phyloP scores from a whole-genome alignment of 1,139 yeast genomes.

The Kodamaea ohmeri region DNA sequence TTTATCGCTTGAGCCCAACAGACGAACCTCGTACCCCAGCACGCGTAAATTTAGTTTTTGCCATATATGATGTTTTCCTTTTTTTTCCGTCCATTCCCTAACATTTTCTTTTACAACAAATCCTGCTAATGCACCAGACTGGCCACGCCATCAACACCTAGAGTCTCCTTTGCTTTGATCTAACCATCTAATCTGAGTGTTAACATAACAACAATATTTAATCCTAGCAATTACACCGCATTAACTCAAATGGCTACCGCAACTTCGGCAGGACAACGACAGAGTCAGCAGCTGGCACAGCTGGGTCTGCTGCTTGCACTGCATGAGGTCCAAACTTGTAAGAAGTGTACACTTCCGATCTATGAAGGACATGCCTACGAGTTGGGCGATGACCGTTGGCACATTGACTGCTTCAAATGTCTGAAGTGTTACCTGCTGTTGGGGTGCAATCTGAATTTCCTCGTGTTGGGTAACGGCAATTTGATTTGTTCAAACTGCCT shows the following conservation, averaged over 20 bases:
- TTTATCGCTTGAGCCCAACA: too few species aligned
- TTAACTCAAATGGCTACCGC: constrained; percentile 2
- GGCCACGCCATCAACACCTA: constrained; percentile 6
- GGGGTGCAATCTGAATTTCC: constrained; percentile 84
- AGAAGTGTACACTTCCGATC: constrained; percentile 47
- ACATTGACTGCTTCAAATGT: constrained; percentile 86
- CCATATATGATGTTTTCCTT: constrained; percentile 1
- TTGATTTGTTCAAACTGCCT: constrained; percentile 89
- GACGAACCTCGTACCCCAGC: background rate
- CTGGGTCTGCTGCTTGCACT: constrained; percentile 7
- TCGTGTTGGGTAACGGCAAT: constrained; percentile 90
- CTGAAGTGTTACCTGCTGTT: constrained; percentile 74
- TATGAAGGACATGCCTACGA: constrained; percentile 80
- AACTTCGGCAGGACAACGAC: constrained; percentile 4
- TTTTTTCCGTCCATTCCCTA: constrained; percentile 5
- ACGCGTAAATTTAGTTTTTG: constrained; percentile 1
- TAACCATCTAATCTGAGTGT: background rate
- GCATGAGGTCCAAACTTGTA: constrained; percentile 33
- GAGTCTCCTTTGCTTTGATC: background rate
- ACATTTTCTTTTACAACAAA: constrained; percentile 4
- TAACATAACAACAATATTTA: background rate
- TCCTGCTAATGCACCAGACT: constrained; percentile 4
- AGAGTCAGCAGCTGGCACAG: constrained; percentile 4
- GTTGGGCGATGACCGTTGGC: constrained; percentile 93
- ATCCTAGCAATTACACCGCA: background rate